These are phyloP conservation scores for Clarireedia homoeocarpa DNA, from an alignment of 2,329 filamentous ascomycete genomes.

Conservation along the genomic window DNA sequence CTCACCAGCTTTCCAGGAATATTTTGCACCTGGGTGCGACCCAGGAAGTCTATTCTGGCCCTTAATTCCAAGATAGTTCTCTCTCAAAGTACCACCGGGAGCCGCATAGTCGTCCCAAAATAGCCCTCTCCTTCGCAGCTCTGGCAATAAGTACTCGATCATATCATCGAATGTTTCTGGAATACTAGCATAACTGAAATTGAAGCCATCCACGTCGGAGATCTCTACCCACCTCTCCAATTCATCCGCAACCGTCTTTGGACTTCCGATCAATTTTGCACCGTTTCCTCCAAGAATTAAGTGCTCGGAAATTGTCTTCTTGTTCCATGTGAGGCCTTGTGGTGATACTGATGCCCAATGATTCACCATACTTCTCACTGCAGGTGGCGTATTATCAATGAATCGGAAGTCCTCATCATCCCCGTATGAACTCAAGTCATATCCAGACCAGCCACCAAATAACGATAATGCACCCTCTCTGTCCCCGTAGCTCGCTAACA, in stretches of 20 bases:
- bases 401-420: conserved; percentile 58
- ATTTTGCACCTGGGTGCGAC: conserved; percentile 40
- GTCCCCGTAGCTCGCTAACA: conserved; percentile 53
- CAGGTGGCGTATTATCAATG: conserved; percentile 36
- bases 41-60: conserved; percentile 43
- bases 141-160: conserved; percentile 56
- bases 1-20: conserved; percentile 33
- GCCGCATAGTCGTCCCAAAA: conserved; percentile 46
- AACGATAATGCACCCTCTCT: conserved; percentile 60
- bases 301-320: conserved; percentile 26
- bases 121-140: conserved; percentile 49
- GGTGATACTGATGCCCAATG: conserved; percentile 35
- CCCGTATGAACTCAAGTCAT: conserved; percentile 51
- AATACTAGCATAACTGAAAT: conserved; percentile 34
- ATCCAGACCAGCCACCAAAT: conserved; percentile 69
- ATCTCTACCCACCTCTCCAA: conserved; percentile 23
- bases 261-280: conserved; percentile 20
- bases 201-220: conserved; percentile 24
- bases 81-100: conserved; percentile 50
- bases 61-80: conserved; percentile 47
- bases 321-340: conserved; percentile 31
- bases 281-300: conserved; percentile 22
- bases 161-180: conserved; percentile 62
- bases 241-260: conserved; percentile 21
- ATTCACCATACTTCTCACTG: conserved; percentile 41